A percentile compares a stretch with the other conserved stretches of the same genome.
Conservation (phyloP, 257 asterid genomes). For the Nicotiana tomentosiformis region DNA sequence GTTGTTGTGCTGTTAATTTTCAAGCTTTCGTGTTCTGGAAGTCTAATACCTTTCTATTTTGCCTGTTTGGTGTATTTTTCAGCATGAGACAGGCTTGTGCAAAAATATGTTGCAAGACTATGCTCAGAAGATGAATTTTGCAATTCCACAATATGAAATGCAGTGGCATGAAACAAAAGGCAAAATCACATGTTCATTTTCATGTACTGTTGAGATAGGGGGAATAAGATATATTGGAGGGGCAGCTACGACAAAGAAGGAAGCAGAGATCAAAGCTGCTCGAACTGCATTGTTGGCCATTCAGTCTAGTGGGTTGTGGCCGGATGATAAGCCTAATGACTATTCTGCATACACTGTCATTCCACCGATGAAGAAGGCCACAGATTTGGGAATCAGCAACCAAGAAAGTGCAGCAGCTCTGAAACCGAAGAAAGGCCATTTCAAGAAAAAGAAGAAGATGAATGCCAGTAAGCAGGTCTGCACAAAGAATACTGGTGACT, state of each 20-base stretch:
- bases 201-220: constrained; percentile 71
- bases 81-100: constrained; percentile 95
- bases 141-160: constrained; percentile 65
- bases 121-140: constrained; percentile 92
- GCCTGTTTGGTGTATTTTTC: constrained; percentile 21
- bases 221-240: constrained; percentile 77
- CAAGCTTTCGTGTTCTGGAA: neutral
- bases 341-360: constrained; percentile 60
- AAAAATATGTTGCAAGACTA: constrained; percentile 91
- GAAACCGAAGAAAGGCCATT: constrained; percentile 55
- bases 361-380: constrained; percentile 65
- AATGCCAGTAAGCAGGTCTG: constrained; percentile 14
- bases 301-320: constrained; percentile 39
- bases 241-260: constrained; percentile 74
- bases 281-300: constrained; percentile 89
- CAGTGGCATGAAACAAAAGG: constrained; percentile 41
- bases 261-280: constrained; percentile 95
- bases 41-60: neutral
- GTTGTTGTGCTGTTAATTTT: neutral
- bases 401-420: constrained; percentile 52
- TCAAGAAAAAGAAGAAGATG: constrained; percentile 46
- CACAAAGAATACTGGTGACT: constrained; percentile 6
- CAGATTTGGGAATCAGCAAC: constrained; percentile 42
- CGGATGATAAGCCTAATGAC: constrained; percentile 21
- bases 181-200: constrained; percentile 23